Conservation (phyloP, 2,329 filamentous ascomycete species). For the Aspergillus neotritici region DNA sequence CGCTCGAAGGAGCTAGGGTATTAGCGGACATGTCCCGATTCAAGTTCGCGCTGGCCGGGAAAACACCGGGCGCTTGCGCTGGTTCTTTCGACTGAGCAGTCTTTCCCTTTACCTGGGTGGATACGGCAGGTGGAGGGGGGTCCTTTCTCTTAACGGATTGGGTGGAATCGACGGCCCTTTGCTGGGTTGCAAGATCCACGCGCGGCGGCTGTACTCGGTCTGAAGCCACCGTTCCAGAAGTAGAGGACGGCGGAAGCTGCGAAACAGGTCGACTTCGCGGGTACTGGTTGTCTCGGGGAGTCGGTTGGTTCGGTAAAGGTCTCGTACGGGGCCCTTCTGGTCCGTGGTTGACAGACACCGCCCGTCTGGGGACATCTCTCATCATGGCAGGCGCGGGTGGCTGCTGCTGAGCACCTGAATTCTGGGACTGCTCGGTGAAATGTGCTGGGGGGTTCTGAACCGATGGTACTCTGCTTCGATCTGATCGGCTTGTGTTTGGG, state of each 20-base stretch:
- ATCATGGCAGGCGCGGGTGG: conserved; percentile 3
- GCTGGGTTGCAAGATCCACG: background rate
- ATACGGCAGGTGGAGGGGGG: background rate
- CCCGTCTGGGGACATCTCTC: conserved; percentile 19
- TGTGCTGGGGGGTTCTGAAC: conserved; percentile 17
- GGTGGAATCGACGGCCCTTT: conserved; percentile 1
- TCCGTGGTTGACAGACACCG: conserved; percentile 21
- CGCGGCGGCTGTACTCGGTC: background rate
- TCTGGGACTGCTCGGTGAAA: conserved; percentile 17
- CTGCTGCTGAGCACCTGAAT: conserved; percentile 9
- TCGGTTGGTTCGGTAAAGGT: conserved; percentile 6
- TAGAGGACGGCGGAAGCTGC: background rate
- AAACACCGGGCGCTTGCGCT: background rate
- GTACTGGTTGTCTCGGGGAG: conserved; percentile 1
- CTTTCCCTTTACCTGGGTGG: background rate
- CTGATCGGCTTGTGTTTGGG: conserved; percentile 7
- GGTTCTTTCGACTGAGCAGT: background rate
- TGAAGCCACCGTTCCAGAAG: background rate
- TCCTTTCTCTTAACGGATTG: conserved; percentile 1
- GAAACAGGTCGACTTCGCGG: background rate
- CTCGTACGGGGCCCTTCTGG: conserved; percentile 5
- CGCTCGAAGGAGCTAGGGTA: conserved; percentile 11
- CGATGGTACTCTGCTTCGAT: conserved; percentile 14
- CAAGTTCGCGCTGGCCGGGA: background rate
- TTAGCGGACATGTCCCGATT: conserved; percentile 11